Percentiles rank a stretch among this genome's conserved stretches.
Evolutionary conservation across 495 filamentous ascomycete genomes (phyloP).

Genomic region (Talaromyces adpressus): DNA sequence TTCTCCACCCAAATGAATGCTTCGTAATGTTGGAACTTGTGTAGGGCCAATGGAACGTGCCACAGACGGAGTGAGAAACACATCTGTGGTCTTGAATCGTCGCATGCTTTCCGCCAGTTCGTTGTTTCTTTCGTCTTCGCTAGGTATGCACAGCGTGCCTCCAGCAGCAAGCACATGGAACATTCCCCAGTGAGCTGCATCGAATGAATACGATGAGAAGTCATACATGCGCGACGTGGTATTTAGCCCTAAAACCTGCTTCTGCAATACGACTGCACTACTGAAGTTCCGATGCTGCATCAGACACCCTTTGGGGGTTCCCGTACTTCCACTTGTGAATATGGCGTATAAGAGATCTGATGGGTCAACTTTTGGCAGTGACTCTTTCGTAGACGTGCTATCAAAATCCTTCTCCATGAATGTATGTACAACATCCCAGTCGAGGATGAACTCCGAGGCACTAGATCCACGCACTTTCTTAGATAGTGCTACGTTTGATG

Average conservation of each 20-base stretch:
- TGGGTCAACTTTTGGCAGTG: conserved; percentile 16
- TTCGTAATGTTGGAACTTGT: conserved; percentile 38
- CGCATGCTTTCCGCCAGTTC: not conserved
- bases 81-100: not conserved
- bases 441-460: not conserved
- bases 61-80: conserved; percentile 2
- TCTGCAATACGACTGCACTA: not conserved
- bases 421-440: not conserved
- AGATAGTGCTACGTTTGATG: not conserved
- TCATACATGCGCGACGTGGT: not conserved
- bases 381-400: not conserved
- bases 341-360: conserved; percentile 41
- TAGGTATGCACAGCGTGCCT: not conserved
- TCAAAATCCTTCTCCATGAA: not conserved
- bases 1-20: conserved; percentile 39
- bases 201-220: conserved; percentile 6
- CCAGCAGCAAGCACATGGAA: not conserved
- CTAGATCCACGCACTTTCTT: not conserved
- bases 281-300: conserved; percentile 43
- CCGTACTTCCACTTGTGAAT: conserved; percentile 64
- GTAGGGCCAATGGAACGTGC: conserved; percentile 21
- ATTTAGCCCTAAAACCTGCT: conserved; percentile 8
- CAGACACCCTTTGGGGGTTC: conserved; percentile 64
- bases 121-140: not conserved
- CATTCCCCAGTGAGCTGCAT: not conserved